These are phyloP conservation scores for Pyropia haitanensis DNA, from an alignment of 23 red algal species.

Conservation along the genomic window DNA sequence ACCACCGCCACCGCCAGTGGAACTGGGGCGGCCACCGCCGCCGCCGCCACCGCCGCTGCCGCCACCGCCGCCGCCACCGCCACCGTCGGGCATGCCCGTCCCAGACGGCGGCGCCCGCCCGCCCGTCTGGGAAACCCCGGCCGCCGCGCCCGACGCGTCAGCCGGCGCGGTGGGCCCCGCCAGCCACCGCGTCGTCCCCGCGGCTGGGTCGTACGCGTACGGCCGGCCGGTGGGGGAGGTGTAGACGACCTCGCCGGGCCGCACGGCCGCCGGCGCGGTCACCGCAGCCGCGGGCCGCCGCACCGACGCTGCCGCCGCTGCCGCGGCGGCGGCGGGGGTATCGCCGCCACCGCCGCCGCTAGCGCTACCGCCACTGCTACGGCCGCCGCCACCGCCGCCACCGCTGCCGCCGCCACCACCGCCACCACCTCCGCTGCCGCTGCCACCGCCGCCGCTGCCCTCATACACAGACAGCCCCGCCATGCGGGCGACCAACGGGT, in stretches of 20 bases:
- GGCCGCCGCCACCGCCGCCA: too few relatives aligned
- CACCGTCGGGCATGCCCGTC: background rate
- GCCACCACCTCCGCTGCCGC: too few relatives aligned
- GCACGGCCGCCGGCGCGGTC: conserved; percentile 18
- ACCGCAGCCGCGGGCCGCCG: conserved; percentile 12
- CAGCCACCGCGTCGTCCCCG: conserved; percentile 46
- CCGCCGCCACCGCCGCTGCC: background rate
- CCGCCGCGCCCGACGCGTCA: background rate
- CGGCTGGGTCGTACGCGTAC: conserved; percentile 47
- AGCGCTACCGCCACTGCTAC: too few relatives aligned
- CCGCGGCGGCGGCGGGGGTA: background rate
- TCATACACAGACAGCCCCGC: too few relatives aligned
- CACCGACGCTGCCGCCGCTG: background rate
- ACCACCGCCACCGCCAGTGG: background rate
- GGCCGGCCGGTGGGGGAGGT: conserved; percentile 25
- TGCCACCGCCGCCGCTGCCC: too few relatives aligned
- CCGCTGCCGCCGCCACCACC: too few relatives aligned
- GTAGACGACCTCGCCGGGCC: conserved; percentile 45
- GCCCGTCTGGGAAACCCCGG: background rate
- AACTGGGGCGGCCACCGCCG: background rate
- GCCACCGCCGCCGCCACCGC: background rate
- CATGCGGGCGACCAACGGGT: too few relatives aligned
- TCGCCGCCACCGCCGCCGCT: background rate
- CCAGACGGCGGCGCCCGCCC: background rate
- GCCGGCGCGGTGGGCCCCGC: background rate